Evolutionary conservation across 768 basidiomycete genomes (phyloP).

Genomic region (Phaffia australis): DNA sequence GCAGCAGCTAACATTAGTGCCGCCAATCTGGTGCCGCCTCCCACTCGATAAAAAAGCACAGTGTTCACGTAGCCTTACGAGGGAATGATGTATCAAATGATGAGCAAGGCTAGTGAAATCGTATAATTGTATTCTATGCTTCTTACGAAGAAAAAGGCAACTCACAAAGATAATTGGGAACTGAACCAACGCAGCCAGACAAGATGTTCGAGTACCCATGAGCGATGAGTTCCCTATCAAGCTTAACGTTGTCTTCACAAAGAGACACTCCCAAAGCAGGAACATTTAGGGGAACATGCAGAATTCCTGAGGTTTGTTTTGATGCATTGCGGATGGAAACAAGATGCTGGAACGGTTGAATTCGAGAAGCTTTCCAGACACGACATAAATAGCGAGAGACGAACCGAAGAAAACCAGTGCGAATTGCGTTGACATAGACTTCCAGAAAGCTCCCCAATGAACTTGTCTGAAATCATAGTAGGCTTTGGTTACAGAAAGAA

Average conservation of each 20-base stretch:
- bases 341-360: too few relatives aligned
- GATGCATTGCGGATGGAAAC: too few relatives aligned
- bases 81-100: too few relatives aligned
- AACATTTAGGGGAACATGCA: constrained; percentile 43
- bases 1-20: constrained; percentile 74
- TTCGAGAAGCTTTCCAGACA: too few relatives aligned
- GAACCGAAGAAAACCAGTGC: constrained; percentile 50
- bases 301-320: constrained; percentile 10
- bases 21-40: constrained; percentile 70
- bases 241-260: constrained; percentile 70
- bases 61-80: constrained; percentile 41
- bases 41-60: constrained; percentile 68
- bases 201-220: constrained; percentile 86
- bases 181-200: constrained; percentile 67
- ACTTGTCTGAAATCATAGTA: constrained; percentile 52
- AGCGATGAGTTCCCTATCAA: constrained; percentile 80
- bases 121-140: too few relatives aligned
- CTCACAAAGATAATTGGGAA: constrained; percentile 62
- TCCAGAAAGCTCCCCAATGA: constrained; percentile 57
- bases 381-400: too few relatives aligned
- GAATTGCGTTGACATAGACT: constrained; percentile 53
- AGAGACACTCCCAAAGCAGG: constrained; percentile 88
- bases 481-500: neutral
- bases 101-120: too few relatives aligned
- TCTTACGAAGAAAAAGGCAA: too few relatives aligned